A percentile compares a stretch with the other conserved stretches of the same genome.
These are phyloP conservation scores for Pseudocercospora cruenta DNA, from an alignment of 2,329 filamentous ascomycete genomes.

Conservation along the genomic window DNA sequence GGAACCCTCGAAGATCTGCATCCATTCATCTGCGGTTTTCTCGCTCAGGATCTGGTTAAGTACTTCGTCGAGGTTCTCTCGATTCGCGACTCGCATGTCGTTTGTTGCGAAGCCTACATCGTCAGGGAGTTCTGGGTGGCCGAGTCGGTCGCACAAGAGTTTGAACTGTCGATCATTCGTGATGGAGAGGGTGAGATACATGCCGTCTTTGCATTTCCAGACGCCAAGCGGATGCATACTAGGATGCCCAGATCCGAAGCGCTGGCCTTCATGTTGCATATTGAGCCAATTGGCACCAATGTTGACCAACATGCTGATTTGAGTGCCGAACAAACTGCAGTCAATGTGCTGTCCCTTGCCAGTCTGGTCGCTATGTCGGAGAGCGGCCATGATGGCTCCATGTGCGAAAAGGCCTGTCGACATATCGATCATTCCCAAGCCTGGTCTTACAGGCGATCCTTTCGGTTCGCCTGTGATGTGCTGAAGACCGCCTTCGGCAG, in stretches of 20 bases:
- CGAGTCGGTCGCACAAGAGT: constrained; percentile 32
- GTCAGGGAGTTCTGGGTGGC: constrained; percentile 21
- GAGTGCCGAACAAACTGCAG: constrained; percentile 48
- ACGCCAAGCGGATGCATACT: constrained; percentile 50
- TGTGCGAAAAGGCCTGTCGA: constrained; percentile 48
- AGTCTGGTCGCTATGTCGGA: constrained; percentile 39
- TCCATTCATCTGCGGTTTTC: constrained; percentile 45
- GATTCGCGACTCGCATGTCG: constrained; percentile 27
- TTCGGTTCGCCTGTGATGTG: constrained; percentile 46
- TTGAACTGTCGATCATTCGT: constrained; percentile 43
- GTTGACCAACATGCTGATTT: constrained; percentile 45
- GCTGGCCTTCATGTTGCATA: constrained; percentile 41
- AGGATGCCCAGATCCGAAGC: constrained; percentile 50
- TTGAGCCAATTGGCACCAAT: constrained; percentile 44
- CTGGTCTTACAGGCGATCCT: constrained; percentile 43
- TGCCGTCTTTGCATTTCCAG: constrained; percentile 40
- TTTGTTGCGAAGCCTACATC: constrained; percentile 32
- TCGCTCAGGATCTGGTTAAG: constrained; percentile 37
- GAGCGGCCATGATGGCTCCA: constrained; percentile 46
- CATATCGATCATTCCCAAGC: constrained; percentile 48
- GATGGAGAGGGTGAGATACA: constrained; percentile 39
- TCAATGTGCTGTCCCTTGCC: constrained; percentile 49
- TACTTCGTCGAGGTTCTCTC: constrained; percentile 36
- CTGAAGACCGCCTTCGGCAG: constrained; percentile 45
- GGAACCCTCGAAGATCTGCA: constrained; percentile 43